phyloP scores from a whole-genome alignment of 257 asterid genomes.

The Jasminum sambac region DNA sequence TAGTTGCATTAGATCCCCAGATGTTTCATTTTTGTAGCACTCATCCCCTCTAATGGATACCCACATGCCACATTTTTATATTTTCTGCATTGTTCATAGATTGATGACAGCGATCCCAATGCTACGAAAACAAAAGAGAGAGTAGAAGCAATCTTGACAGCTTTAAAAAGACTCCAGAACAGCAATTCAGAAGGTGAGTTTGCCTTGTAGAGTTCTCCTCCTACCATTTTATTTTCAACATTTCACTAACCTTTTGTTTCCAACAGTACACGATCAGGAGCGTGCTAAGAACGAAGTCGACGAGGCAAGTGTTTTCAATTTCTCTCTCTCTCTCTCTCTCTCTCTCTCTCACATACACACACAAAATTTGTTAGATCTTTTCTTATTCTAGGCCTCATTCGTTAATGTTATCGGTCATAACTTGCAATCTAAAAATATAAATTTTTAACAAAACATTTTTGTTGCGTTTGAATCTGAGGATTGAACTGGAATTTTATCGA shows the following conservation, averaged over 20 bases:
- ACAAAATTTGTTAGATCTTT: constrained; percentile 1
- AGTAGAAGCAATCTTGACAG: constrained; percentile 2
- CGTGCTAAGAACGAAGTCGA: constrained; percentile 46
- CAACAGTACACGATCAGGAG: constrained; percentile 57
- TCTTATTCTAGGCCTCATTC: constrained; percentile 35
- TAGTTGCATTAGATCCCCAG: too few species aligned
- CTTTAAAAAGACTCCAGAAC: constrained; percentile 1
- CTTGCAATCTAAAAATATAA: not conserved
- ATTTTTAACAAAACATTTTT: not conserved
- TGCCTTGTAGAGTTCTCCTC: not conserved
- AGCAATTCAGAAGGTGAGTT: constrained; percentile 39
- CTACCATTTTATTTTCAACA: not conserved
- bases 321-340: not conserved
- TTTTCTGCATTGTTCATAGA: constrained; percentile 10
- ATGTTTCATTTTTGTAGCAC: not conserved
- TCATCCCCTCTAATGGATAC: not conserved
- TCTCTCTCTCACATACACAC: not conserved
- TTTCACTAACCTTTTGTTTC: constrained; percentile 19
- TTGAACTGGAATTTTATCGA: not conserved
- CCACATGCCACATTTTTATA: constrained; percentile 3
- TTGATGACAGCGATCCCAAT: constrained; percentile 1
- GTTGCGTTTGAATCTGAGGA: not conserved
- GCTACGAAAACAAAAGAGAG: not conserved
- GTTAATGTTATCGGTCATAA: constrained; percentile 34
- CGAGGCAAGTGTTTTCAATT: constrained; percentile 45